A percentile compares a stretch with the other conserved stretches of the same genome.
phyloP scores from a whole-genome alignment of 768 basidiomycete genomes.

The Mycena alexandri region DNA sequence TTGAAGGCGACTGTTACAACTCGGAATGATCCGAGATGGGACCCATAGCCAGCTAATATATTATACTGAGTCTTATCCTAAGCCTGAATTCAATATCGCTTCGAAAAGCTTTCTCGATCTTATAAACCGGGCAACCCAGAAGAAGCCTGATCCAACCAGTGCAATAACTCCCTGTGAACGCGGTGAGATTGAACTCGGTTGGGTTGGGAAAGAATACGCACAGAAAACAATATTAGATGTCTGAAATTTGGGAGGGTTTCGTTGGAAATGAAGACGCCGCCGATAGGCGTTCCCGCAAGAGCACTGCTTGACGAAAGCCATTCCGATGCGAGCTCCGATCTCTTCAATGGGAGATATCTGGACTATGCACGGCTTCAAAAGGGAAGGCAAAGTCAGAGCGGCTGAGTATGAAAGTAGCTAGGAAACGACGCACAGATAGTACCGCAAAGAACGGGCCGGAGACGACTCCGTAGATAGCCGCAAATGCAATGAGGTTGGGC shows the following conservation, averaged over 20 bases:
- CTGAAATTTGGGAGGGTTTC: conserved; percentile 37
- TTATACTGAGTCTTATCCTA: too few species aligned
- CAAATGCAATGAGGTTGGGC: conserved; percentile 41
- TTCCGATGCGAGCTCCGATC: conserved; percentile 44
- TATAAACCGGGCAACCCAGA: too few species aligned
- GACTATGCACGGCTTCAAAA: conserved; percentile 38
- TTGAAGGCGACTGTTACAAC: too few species aligned
- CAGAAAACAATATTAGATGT: conserved; percentile 44
- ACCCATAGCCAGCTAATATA: too few species aligned
- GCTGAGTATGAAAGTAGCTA: neutral
- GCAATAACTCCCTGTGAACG: too few species aligned
- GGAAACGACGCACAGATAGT: conserved; percentile 30
- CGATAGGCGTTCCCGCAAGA: conserved; percentile 43
- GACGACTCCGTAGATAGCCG: conserved; percentile 42
- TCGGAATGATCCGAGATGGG: too few species aligned
- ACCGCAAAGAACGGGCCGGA: conserved; percentile 45
- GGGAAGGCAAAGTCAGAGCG: neutral
- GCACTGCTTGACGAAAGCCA: conserved; percentile 42
- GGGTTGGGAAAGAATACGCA: conserved; percentile 23
- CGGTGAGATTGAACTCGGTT: too few species aligned
- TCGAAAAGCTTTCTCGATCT: too few species aligned
- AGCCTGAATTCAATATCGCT: too few species aligned
- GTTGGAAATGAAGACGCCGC: conserved; percentile 39
- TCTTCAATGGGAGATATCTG: conserved; percentile 41
- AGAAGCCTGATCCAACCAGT: too few species aligned